Evolutionary conservation across 2,329 filamentous ascomycete genomes (phyloP), one percentile per base, ranked within the genome.

Genomic region (Talaromyces sp.): DNA sequence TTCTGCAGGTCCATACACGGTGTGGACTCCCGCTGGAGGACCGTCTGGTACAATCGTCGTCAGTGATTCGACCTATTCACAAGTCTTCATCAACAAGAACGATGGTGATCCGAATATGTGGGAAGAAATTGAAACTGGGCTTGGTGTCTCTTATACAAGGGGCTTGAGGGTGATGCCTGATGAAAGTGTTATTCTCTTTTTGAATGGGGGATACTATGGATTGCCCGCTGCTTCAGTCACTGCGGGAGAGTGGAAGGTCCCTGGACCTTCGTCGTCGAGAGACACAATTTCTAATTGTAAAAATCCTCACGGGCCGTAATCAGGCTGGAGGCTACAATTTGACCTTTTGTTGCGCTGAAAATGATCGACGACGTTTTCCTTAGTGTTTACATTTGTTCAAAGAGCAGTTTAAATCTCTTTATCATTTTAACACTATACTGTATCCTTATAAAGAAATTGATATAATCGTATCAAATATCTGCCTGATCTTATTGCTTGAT

Each of bases 41-140:
- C 64, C 81, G 62, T 58, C 75, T 39, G 84, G 84, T 1, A 85
- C 82, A 0, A 79, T 86, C 60, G 80, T 84, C 11, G 82, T 83
- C 10, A 78, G 75, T 67, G 77, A 74, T 14, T 78, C 79, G 10
- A 79, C 74, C 5, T 68, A 74, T 19, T 69, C 73, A 7, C 75
- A 81, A 35, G 72, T 85, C 8, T 85, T 81, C 69, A 71, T 84
- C 45, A 85, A 85, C 69, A 76, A 76, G 64, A 74, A 74, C 10
- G 73, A 83, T 19, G 82, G 81, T 7, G 72, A 75, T 37, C 72
- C 77, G 33, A 79, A 79, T 7, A 47, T 39, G 11, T 85, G 83
- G 83, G 78, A 73, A 39, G 81, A 79, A 70, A 73, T 83, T 3
- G 66, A 69, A 0, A 82, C 80, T 1, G 74, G 75, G 0, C 79